These are phyloP conservation scores for Pseudomonodictys pantanalensis DNA, from an alignment of 495 filamentous ascomycete species.

Conservation along the genomic window DNA sequence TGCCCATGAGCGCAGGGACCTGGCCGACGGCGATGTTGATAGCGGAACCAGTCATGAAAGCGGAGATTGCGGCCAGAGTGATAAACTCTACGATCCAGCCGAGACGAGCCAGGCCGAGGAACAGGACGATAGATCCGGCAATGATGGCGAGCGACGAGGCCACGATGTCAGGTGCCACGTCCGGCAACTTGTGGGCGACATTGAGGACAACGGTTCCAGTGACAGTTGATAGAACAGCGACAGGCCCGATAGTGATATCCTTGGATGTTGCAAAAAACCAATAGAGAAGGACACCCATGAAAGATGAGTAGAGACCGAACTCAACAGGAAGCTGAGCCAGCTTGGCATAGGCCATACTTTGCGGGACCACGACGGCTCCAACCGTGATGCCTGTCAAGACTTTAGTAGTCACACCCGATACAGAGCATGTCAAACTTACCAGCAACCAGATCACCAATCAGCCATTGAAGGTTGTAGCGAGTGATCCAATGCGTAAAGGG, in stretches of 20 bases:
- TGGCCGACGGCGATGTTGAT: conserved; percentile 90
- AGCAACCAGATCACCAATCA: conserved; percentile 83
- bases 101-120: conserved; percentile 72
- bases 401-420: neutral
- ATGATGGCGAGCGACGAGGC: conserved; percentile 80
- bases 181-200: conserved; percentile 54
- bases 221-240: conserved; percentile 92
- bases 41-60: conserved; percentile 98
- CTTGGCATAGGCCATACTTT: conserved; percentile 95
- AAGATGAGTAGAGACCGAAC: conserved; percentile 93
- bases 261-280: conserved; percentile 99
- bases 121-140: conserved; percentile 74
- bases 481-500: conserved; percentile 86
- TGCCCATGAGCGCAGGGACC: conserved; percentile 79
- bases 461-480: conserved; percentile 85
- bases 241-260: conserved; percentile 98
- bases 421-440: conserved; percentile 52
- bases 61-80: conserved; percentile 82
- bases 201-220: conserved; percentile 74
- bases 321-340: conserved; percentile 74
- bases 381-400: conserved; percentile 73
- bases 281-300: conserved; percentile 94
- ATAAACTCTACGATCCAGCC: conserved; percentile 98
- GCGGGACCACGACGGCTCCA: conserved; percentile 91
- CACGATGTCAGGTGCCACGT: conserved; percentile 59